A percentile compares a stretch with the other conserved stretches of the same genome.
These are phyloP conservation scores for Phytophthora vignae DNA, from an alignment of 352 stramenopile species.

Conservation along the genomic window DNA sequence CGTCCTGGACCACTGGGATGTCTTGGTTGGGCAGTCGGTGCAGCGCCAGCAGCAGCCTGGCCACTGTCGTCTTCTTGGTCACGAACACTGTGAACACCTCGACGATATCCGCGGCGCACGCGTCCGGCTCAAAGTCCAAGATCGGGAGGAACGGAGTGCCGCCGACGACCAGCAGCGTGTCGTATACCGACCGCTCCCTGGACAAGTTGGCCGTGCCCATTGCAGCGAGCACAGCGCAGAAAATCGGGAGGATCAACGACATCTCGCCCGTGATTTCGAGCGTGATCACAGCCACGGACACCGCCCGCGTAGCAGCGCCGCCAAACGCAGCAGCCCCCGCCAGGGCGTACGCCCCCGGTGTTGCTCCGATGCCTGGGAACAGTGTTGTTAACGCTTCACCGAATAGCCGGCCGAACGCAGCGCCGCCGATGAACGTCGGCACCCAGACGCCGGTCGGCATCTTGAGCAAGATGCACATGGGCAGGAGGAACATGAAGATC, in stretches of 20 bases:
- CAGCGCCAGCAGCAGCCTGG: conserved; percentile 61
- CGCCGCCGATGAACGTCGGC: conserved; percentile 80
- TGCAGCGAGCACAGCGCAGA: conserved; percentile 63
- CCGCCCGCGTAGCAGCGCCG: conserved; percentile 63
- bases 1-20: conserved; percentile 69
- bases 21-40: conserved; percentile 65
- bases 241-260: conserved; percentile 76
- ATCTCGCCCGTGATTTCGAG: conserved; percentile 82
- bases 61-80: conserved; percentile 65
- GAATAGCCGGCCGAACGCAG: conserved; percentile 71
- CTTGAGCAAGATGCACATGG: conserved; percentile 73
- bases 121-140: conserved; percentile 61
- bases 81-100: conserved; percentile 66
- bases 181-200: conserved; percentile 71
- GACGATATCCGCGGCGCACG: conserved; percentile 66
- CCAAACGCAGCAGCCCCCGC: conserved; percentile 73
- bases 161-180: conserved; percentile 69
- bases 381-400: conserved; percentile 61
- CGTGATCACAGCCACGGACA: conserved; percentile 82
- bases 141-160: conserved; percentile 76
- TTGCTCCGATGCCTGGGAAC: conserved; percentile 1
- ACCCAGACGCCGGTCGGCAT: conserved; percentile 80
- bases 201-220: conserved; percentile 63
- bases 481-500: conserved; percentile 61
- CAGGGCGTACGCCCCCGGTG: conserved; percentile 71